phyloP scores from a whole-genome alignment of 2,329 filamentous ascomycete species.

The Sporothrix humicola region DNA sequence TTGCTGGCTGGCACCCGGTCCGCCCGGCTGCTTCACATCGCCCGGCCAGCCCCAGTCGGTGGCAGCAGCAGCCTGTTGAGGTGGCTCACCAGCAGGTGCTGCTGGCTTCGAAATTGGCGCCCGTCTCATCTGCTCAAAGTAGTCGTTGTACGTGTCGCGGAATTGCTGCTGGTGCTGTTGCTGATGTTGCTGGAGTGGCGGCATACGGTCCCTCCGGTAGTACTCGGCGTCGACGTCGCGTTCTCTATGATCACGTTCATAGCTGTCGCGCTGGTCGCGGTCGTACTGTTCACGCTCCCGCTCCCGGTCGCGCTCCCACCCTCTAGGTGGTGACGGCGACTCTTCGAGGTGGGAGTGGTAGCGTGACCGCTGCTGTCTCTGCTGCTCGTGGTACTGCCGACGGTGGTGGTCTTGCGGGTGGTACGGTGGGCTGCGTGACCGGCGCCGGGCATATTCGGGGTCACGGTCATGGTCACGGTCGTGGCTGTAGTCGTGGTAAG shows the following conservation, averaged over 20 bases:
- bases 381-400: slow-evolving; percentile 7
- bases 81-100: background rate
- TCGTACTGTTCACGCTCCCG: no score
- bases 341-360: slow-evolving; percentile 22
- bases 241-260: background rate
- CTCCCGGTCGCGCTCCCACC: background rate
- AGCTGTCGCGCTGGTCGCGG: no score
- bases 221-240: background rate
- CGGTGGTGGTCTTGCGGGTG: background rate
- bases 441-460: slow-evolving; percentile 18
- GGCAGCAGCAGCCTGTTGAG: background rate
- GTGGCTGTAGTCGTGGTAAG: slow-evolving; percentile 21
- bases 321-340: background rate
- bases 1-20: background rate
- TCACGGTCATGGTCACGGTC: background rate
- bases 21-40: slow-evolving; percentile 27
- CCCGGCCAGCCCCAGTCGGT: slow-evolving; percentile 33
- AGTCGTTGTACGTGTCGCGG: background rate
- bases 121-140: slow-evolving; percentile 11
- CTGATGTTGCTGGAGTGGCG: background rate
- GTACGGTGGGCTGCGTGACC: slow-evolving; percentile 16
- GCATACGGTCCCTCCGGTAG: background rate
- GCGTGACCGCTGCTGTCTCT: slow-evolving; percentile 13
- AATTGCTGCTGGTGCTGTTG: background rate
- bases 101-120: background rate